Percentiles rank a stretch among this genome's conserved stretches.
Conservation (phyloP, 1,139 yeast species). For the Hemisphaericaspora xylanilytica region DNA sequence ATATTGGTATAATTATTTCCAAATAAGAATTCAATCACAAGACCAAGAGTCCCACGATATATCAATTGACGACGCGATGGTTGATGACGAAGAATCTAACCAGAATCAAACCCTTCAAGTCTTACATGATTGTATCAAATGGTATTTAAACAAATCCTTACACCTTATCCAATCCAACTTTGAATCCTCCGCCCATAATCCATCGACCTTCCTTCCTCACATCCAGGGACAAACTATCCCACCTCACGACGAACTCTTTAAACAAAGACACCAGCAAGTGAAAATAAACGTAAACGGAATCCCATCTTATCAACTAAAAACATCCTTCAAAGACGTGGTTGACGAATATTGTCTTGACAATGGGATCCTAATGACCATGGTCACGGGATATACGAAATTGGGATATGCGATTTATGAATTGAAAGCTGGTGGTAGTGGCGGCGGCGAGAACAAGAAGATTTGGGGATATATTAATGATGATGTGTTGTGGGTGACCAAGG, state of each 20-base stretch:
- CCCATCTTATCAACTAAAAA: conserved; percentile 29
- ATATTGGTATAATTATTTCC: conserved; percentile 16
- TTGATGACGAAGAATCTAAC: neutral
- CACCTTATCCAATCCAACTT: conserved; percentile 10
- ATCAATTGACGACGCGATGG: too few species aligned
- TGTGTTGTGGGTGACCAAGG: conserved; percentile 27
- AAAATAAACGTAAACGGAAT: conserved; percentile 25
- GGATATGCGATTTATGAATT: conserved; percentile 28
- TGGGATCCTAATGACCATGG: conserved; percentile 22
- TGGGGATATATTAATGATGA: conserved; percentile 33
- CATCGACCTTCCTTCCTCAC: conserved; percentile 17
- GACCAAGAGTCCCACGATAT: too few species aligned
- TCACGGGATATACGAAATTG: conserved; percentile 19
- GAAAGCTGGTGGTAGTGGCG: conserved; percentile 4
- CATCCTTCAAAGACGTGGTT: conserved; percentile 41
- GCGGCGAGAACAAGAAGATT: conserved; percentile 7
- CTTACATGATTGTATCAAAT: conserved; percentile 15
- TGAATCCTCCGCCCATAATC: conserved; percentile 8
- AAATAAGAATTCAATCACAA: too few species aligned
- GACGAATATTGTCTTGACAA: conserved; percentile 26
- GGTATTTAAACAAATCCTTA: conserved; percentile 28
- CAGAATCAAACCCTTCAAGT: neutral
- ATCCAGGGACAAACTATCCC: conserved; percentile 16
- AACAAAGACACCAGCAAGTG: neutral
- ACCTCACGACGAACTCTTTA: conserved; percentile 8